phyloP scores from a whole-genome alignment of 1,139 yeast species.

The Saccharomyces hybrid region DNA sequence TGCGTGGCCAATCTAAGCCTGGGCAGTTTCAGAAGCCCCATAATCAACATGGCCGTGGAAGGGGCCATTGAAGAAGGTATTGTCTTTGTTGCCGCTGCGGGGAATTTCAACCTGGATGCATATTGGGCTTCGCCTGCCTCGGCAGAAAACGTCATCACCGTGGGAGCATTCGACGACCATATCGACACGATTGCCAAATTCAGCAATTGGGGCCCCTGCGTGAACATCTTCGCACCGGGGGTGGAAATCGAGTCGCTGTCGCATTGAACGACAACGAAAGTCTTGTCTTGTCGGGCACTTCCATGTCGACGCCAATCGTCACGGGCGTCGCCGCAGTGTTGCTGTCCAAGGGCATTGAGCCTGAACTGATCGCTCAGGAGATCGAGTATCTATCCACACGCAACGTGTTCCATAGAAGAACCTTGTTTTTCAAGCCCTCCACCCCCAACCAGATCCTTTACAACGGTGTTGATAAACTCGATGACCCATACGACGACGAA shows the following conservation, averaged over 20 bases:
- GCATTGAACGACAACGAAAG: slow-evolving; percentile 9
- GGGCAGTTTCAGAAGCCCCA: slow-evolving; percentile 59
- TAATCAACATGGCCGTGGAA: slow-evolving; percentile 64
- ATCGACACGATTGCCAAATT: slow-evolving; percentile 63
- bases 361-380: slow-evolving; percentile 34
- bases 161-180: slow-evolving; percentile 77
- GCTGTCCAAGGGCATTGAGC: slow-evolving; percentile 51
- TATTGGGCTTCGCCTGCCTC: slow-evolving; percentile 78
- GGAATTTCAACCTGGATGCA: slow-evolving; percentile 70
- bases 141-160: slow-evolving; percentile 61
- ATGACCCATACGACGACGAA: neutral
- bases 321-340: slow-evolving; percentile 64
- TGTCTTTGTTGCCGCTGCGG: slow-evolving; percentile 82
- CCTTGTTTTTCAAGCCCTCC: slow-evolving; percentile 35
- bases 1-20: slow-evolving; percentile 77
- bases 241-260: slow-evolving; percentile 43
- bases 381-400: slow-evolving; percentile 34
- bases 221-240: slow-evolving; percentile 78
- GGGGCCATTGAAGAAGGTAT: slow-evolving; percentile 67
- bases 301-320: slow-evolving; percentile 80
- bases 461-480: slow-evolving; percentile 31
- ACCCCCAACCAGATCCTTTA: slow-evolving; percentile 42
- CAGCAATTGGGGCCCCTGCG: slow-evolving; percentile 85
- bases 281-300: slow-evolving; percentile 54
- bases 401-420: slow-evolving; percentile 32